Percentiles rank a stretch among this genome's conserved stretches.
Conservation (phyloP, 495 filamentous ascomycete species). For the Penicillium coprophilum region DNA sequence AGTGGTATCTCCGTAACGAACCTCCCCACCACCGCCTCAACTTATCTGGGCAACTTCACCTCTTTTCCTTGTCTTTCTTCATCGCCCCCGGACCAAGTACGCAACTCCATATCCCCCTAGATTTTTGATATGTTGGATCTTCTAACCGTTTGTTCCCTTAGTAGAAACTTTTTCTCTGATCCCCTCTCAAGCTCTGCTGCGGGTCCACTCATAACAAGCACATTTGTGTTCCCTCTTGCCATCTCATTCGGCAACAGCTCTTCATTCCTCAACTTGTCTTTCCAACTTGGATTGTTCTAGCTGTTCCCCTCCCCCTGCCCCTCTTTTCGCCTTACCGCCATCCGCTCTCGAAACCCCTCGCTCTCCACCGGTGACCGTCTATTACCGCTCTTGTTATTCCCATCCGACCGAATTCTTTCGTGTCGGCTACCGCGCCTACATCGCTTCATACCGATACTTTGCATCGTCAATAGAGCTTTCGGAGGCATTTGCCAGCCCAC, state of each 20-base stretch:
- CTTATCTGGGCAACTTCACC: slow-evolving; percentile 6
- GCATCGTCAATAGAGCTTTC: slow-evolving; percentile 24
- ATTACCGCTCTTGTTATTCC: slow-evolving; percentile 8
- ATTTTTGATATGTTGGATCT: neutral
- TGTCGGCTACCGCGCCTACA: slow-evolving; percentile 10
- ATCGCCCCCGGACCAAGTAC: slow-evolving; percentile 7
- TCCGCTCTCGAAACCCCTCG: slow-evolving; percentile 25
- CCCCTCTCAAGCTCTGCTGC: slow-evolving; percentile 26
- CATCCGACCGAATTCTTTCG: slow-evolving; percentile 22
- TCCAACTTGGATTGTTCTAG: neutral
- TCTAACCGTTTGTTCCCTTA: neutral
- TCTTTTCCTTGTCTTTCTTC: slow-evolving; percentile 13
- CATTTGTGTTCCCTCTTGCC: slow-evolving; percentile 8
- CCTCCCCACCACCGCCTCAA: slow-evolving; percentile 28
- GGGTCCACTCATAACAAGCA: slow-evolving; percentile 30
- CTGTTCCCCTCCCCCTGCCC: slow-evolving; percentile 10
- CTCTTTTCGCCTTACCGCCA: slow-evolving; percentile 21
- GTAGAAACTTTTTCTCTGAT: slow-evolving; percentile 18
- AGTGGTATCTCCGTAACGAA: slow-evolving; percentile 14
- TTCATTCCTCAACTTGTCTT: slow-evolving; percentile 8
- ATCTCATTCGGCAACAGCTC: slow-evolving; percentile 14
- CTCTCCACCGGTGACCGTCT: slow-evolving; percentile 16
- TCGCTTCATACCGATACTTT: slow-evolving; percentile 11
- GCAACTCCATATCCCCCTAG: neutral
- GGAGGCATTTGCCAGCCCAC: slow-evolving; percentile 13